These are phyloP conservation scores for Triadica sebifera DNA, from an alignment of 345 rosid species.

Conservation along the genomic window DNA sequence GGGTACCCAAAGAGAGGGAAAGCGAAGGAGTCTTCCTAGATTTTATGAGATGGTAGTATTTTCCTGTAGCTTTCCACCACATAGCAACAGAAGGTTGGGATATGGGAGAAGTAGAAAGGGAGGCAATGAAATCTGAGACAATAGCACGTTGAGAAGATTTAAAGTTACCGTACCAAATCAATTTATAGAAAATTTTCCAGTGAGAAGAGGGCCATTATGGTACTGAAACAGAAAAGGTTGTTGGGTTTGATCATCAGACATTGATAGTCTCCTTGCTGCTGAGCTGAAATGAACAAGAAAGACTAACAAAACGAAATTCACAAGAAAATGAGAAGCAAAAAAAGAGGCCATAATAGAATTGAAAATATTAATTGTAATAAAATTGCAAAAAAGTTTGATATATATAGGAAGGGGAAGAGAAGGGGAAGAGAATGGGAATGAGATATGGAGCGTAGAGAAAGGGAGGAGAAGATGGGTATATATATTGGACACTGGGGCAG, in stretches of 20 bases:
- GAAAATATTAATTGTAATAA: too few relatives aligned
- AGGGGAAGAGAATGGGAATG: too few relatives aligned
- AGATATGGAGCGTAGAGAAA: too few relatives aligned
- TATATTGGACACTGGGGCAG: too few relatives aligned
- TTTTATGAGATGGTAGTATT: conserved; percentile 19
- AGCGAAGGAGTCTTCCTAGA: conserved; percentile 11
- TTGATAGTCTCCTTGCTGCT: conserved; percentile 11
- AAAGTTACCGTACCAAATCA: conserved; percentile 31
- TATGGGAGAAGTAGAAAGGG: conserved; percentile 4
- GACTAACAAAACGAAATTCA: background rate
- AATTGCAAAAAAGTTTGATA: too few relatives aligned
- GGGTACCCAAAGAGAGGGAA: conserved; percentile 18
- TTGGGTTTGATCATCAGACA: background rate
- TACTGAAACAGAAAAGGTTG: conserved; percentile 16
- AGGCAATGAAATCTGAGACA: conserved; percentile 23
- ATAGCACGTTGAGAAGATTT: conserved; percentile 29
- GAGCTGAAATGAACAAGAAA: conserved; percentile 4
- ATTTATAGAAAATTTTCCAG: conserved; percentile 20
- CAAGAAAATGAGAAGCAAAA: too few relatives aligned
- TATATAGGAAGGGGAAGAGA: too few relatives aligned
- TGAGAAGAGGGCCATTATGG: conserved; percentile 30
- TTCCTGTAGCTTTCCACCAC: conserved; percentile 29
- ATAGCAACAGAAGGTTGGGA: conserved; percentile 19
- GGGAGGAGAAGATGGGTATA: too few relatives aligned
- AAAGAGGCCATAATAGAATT: too few relatives aligned